Percentiles rank a stretch among this genome's conserved stretches.
Conservation (phyloP, 345 rosid genomes). For the Camelina laxa region DNA sequence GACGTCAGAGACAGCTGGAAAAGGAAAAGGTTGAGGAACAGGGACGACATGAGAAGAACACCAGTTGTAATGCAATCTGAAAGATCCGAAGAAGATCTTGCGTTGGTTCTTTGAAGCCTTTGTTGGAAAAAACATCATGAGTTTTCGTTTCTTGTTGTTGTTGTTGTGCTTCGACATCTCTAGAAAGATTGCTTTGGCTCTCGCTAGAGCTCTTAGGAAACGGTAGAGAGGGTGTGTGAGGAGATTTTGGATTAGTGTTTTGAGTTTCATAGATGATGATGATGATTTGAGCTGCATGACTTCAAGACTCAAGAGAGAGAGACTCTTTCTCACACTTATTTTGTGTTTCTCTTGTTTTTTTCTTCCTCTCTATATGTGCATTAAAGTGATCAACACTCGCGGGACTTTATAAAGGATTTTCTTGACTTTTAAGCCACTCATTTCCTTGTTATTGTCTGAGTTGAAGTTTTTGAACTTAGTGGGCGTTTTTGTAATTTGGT, state of each 20-base stretch:
- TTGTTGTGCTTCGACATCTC: constrained; percentile 49
- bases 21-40: constrained; percentile 52
- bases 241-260: constrained; percentile 72
- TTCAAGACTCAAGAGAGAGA: constrained; percentile 7
- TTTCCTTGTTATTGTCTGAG: constrained; percentile 13
- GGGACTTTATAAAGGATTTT: constrained; percentile 54
- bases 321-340: constrained; percentile 37
- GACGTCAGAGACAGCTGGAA: constrained; percentile 23
- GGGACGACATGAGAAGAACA: constrained; percentile 79
- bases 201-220: constrained; percentile 59
- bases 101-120: constrained; percentile 54
- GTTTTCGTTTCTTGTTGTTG: constrained; percentile 36
- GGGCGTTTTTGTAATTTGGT: constrained; percentile 35
- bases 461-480: constrained; percentile 5
- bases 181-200: constrained; percentile 61
- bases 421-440: constrained; percentile 45
- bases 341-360: constrained; percentile 13
- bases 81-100: constrained; percentile 77
- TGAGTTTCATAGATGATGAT: constrained; percentile 50
- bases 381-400: constrained; percentile 41
- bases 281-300: constrained; percentile 44
- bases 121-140: constrained; percentile 48
- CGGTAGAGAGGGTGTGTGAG: constrained; percentile 62
- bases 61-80: constrained; percentile 89
- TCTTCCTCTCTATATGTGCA: constrained; percentile 9